These are phyloP conservation scores for Elaeis oleifera DNA, from an alignment of 202 grass and related monocot genomes.

Conservation along the genomic window DNA sequence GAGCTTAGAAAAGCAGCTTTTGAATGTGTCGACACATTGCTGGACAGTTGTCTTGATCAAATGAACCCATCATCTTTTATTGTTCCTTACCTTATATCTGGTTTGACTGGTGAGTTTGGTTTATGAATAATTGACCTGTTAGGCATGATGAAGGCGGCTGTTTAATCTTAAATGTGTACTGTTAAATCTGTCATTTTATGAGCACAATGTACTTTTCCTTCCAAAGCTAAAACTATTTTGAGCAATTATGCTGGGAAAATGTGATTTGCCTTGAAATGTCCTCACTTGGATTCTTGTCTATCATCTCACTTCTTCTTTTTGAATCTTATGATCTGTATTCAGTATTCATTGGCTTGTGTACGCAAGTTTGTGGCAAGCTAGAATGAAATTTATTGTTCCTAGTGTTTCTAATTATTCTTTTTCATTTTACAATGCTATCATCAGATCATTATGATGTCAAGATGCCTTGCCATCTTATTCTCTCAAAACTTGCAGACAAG, in stretches of 20 bases:
- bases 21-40: conserved; percentile 92
- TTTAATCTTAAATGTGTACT: too few species aligned
- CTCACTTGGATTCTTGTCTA: too few species aligned
- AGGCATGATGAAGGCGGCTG: background rate
- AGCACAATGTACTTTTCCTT: too few species aligned
- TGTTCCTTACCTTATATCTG: conserved; percentile 84
- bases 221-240: too few species aligned
- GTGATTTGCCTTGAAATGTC: too few species aligned
- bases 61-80: conserved; percentile 85
- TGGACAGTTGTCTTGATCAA: conserved; percentile 99
- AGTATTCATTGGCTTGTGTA: too few species aligned
- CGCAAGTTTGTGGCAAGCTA: too few species aligned
- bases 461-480: conserved; percentile 97
- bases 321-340: background rate
- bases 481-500: conserved; percentile 97
- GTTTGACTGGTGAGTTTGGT: conserved; percentile 66
- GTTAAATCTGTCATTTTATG: too few species aligned
- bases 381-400: too few species aligned
- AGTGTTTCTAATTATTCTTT: too few species aligned
- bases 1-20: conserved; percentile 98
- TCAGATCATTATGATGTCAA: conserved; percentile 99
- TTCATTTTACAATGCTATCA: conserved; percentile 1
- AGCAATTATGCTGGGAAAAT: too few species aligned
- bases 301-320: background rate
- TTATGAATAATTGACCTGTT: background rate